Conservation (phyloP, 495 filamentous ascomycete genomes). For the Aspergillus nanangensis region DNA sequence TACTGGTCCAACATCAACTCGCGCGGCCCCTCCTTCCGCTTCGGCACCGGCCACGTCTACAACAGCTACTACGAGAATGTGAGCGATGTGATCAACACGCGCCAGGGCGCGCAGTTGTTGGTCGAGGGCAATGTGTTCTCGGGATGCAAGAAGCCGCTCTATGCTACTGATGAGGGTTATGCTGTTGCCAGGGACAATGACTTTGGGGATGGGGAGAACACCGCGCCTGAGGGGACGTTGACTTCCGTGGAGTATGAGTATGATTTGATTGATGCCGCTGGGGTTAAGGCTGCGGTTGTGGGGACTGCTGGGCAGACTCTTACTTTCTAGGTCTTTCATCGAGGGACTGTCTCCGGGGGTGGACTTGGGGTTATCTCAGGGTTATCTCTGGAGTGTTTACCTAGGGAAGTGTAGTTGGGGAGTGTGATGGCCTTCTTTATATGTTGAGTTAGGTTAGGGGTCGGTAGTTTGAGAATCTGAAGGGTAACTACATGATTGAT, state of each 20-base stretch:
- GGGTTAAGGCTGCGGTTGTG: conserved; percentile 41
- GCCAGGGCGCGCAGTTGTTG: conserved; percentile 59
- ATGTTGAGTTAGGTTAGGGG: too few relatives aligned
- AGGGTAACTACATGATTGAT: too few relatives aligned
- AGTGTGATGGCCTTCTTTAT: too few relatives aligned
- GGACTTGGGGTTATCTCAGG: not conserved
- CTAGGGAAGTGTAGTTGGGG: too few relatives aligned
- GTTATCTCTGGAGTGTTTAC: too few relatives aligned
- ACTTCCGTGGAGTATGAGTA: conserved; percentile 50
- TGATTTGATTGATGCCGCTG: conserved; percentile 34
- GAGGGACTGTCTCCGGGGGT: not conserved
- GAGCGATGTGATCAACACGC: conserved; percentile 59
- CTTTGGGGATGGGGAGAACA: conserved; percentile 46
- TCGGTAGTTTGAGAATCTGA: too few relatives aligned
- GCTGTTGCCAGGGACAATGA: conserved; percentile 51
- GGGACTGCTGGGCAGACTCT: conserved; percentile 52
- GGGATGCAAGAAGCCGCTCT: conserved; percentile 43
- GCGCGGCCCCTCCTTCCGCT: conserved; percentile 56
- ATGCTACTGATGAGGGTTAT: conserved; percentile 51
- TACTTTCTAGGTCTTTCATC: conserved; percentile 35
- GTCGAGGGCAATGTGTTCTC: conserved; percentile 58
- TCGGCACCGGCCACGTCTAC: conserved; percentile 55
- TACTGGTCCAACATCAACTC: conserved; percentile 59
- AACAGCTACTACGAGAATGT: conserved; percentile 46
- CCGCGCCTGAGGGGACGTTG: conserved; percentile 43